A percentile compares a stretch with the other conserved stretches of the same genome.
These are phyloP conservation scores for Coriolopsis trogii DNA, from an alignment of 1,284 basidiomycete genomes.

Conservation along the genomic window DNA sequence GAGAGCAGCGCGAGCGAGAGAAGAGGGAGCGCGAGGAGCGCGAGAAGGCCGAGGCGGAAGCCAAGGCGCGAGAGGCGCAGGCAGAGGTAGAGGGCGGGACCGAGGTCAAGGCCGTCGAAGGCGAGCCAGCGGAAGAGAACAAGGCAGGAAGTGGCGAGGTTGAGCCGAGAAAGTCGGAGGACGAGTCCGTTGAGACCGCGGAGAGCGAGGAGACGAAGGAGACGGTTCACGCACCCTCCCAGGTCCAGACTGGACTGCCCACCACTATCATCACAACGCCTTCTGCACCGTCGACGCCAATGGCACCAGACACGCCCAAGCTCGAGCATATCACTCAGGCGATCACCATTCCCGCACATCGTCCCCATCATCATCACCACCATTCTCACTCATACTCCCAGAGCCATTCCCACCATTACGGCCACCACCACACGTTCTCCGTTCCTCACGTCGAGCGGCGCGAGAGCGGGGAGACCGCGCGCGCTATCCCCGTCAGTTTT, in stretches of 20 bases:
- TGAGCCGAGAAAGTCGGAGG: too few relatives aligned
- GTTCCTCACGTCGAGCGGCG: conserved; percentile 25
- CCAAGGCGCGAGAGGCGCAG: conserved; percentile 13
- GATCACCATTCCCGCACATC: conserved; percentile 27
- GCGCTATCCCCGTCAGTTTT: conserved; percentile 10
- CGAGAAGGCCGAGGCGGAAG: conserved; percentile 32
- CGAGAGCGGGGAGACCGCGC: conserved; percentile 32
- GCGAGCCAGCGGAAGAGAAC: conserved; percentile 7
- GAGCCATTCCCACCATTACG: conserved; percentile 8
- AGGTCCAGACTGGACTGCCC: conserved; percentile 7
- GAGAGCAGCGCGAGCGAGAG: conserved; percentile 52
- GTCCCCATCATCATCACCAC: conserved; percentile 20
- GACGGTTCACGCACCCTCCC: conserved; percentile 1
- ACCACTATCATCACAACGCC: too few relatives aligned
- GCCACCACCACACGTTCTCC: conserved; percentile 21
- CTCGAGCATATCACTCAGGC: conserved; percentile 31
- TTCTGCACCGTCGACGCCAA: conserved; percentile 10
- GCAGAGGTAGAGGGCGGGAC: conserved; percentile 14
- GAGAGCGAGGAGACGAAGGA: conserved; percentile 8
- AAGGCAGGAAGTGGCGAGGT: too few relatives aligned
- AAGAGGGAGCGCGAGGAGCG: conserved; percentile 43
- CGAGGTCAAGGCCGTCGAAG: conserved; percentile 20
- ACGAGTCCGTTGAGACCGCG: too few relatives aligned
- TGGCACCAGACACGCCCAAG: conserved; percentile 1
- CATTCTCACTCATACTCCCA: conserved; percentile 17